Evolutionary conservation across 805 yeast genomes (phyloP).

Genomic region (Saccharomyces eubayanus): DNA sequence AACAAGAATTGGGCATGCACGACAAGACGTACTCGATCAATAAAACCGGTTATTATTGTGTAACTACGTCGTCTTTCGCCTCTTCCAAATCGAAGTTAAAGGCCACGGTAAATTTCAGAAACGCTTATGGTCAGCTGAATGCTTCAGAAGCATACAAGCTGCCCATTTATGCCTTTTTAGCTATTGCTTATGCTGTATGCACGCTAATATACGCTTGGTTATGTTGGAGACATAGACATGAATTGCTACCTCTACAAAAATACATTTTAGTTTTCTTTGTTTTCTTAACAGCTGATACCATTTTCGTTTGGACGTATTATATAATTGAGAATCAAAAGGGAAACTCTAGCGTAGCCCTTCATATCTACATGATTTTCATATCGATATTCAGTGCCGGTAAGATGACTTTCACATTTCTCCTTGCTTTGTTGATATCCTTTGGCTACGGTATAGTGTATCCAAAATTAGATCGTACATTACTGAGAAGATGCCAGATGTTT

Average conservation of each 20-base stretch:
- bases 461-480: conserved; percentile 61
- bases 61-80: conserved; percentile 53
- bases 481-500: conserved; percentile 62
- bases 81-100: conserved; percentile 39
- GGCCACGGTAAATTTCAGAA: conserved; percentile 75
- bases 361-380: conserved; percentile 66
- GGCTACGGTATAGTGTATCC: conserved; percentile 95
- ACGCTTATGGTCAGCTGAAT: conserved; percentile 81
- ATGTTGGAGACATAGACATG: conserved; percentile 76
- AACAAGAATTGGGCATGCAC: conserved; percentile 51
- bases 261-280: conserved; percentile 80
- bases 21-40: conserved; percentile 55
- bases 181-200: conserved; percentile 74
- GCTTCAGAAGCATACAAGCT: conserved; percentile 89
- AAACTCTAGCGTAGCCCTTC: conserved; percentile 42
- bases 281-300: conserved; percentile 74
- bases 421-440: conserved; percentile 72
- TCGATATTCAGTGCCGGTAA: conserved; percentile 74
- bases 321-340: conserved; percentile 68
- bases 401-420: conserved; percentile 79
- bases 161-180: conserved; percentile 78
- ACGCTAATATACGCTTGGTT: conserved; percentile 76
- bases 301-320: conserved; percentile 85
- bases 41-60: conserved; percentile 87
- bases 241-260: conserved; percentile 81